Conservation (phyloP, 495 filamentous ascomycete genomes). For the Haplographium delicatum region DNA sequence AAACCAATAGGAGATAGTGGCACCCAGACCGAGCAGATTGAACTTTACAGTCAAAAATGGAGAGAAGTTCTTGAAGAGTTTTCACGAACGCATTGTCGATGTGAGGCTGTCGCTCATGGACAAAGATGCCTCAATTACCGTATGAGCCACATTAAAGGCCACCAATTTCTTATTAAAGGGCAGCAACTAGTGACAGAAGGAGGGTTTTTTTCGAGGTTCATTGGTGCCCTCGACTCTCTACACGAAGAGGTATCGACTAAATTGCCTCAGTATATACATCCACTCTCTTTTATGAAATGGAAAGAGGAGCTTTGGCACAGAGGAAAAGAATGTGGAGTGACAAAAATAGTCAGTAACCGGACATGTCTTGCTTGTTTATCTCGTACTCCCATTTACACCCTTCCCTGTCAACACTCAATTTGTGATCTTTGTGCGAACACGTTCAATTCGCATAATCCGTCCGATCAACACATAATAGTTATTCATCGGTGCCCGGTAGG, state of each 20-base stretch:
- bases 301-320: neutral
- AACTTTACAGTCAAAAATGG: constrained; percentile 1
- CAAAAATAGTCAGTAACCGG: neutral
- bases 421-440: neutral
- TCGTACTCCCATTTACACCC: neutral
- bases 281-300: neutral
- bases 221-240: neutral
- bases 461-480: neutral
- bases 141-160: neutral
- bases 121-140: neutral
- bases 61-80: constrained; percentile 1
- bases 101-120: neutral
- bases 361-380: neutral
- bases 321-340: neutral
- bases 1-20: neutral
- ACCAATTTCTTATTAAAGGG: neutral
- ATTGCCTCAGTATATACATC: neutral
- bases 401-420: neutral
- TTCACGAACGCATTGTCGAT: neutral
- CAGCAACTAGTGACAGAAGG: neutral
- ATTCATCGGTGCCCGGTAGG: neutral
- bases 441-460: neutral
- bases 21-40: neutral
- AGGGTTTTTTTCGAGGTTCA: neutral
- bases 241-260: neutral